Conservation (phyloP, 805 yeast species). For the Sungouiella thailandica region DNA sequence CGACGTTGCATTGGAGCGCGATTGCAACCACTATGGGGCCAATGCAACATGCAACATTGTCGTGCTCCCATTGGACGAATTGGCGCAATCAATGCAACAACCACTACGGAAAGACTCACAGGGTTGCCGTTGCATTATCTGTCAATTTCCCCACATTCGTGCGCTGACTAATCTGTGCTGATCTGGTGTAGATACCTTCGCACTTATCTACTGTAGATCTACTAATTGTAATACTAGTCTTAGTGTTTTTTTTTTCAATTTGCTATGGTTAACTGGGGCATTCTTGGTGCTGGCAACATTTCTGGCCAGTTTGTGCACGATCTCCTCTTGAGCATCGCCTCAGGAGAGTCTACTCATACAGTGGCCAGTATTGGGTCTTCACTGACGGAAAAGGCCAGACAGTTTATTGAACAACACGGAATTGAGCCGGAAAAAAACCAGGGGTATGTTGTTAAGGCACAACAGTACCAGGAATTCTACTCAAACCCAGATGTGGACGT, state of each 20-base stretch:
- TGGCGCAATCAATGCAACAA: no score
- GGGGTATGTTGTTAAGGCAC: conserved; percentile 19
- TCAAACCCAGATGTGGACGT: conserved; percentile 39
- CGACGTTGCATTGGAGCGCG: conserved; percentile 2
- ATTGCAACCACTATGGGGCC: no score
- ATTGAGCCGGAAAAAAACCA: conserved; percentile 18
- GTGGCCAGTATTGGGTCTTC: conserved; percentile 39
- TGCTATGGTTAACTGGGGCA: conserved; percentile 51
- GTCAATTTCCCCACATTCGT: no score
- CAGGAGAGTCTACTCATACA: conserved; percentile 24
- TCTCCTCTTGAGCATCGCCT: conserved; percentile 20
- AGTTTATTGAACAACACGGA: conserved; percentile 21
- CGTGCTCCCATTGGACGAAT: no score
- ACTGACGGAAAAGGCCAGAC: conserved; percentile 27
- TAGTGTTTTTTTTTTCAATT: no score
- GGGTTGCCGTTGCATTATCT: no score
- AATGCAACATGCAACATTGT: no score
- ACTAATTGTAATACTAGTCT: no score
- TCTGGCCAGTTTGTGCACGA: conserved; percentile 42
- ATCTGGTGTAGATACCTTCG: no score
- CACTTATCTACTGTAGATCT: no score
- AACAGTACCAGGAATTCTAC: conserved; percentile 42
- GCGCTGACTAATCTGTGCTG: no score
- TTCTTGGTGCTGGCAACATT: conserved; percentile 46
- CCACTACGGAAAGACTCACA: no score